phyloP scores from a whole-genome alignment of 2,329 filamentous ascomycete genomes.

The Leptodontidium sp. region DNA sequence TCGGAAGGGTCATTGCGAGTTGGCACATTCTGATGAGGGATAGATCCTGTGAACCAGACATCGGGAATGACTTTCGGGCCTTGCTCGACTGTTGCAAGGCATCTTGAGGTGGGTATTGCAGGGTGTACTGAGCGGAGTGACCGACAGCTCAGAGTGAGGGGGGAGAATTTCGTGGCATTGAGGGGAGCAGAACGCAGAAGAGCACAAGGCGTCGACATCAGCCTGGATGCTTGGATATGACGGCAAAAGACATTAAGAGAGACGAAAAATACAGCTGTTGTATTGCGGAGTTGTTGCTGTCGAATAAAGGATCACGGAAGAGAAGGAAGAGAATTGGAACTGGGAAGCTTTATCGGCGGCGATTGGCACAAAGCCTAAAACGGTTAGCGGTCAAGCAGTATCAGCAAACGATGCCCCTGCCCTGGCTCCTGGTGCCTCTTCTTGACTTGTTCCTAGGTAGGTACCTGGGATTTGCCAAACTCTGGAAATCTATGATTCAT shows the following conservation, averaged over 20 bases:
- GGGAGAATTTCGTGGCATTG: conserved; percentile 34
- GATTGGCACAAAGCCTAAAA: conserved; percentile 25
- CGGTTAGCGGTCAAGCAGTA: conserved; percentile 20
- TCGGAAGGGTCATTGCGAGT: conserved; percentile 26
- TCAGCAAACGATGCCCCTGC: not conserved
- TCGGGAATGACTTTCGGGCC: conserved; percentile 46
- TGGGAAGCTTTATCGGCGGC: conserved; percentile 28
- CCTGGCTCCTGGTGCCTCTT: not conserved
- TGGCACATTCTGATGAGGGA: conserved; percentile 29
- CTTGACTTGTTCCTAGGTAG: not conserved
- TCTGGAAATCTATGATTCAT: not conserved
- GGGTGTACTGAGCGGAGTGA: conserved; percentile 20
- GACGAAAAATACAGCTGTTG: not conserved
- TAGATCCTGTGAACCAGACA: conserved; percentile 56
- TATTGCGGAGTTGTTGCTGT: not conserved
- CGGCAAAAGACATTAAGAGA: conserved; percentile 19
- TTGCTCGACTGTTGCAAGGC: conserved; percentile 40
- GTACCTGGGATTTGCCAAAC: not conserved
- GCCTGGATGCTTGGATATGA: conserved; percentile 30
- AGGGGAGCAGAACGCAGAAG: conserved; percentile 38
- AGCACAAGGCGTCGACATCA: conserved; percentile 45
- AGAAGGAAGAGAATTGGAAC: not conserved
- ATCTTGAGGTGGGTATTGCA: conserved; percentile 30
- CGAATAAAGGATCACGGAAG: conserved; percentile 29
- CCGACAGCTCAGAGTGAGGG: conserved; percentile 22